Base-by-base conservation (phyloP, 164 flowering plant genomes). In the Euptelea pleiosperma region DNA sequence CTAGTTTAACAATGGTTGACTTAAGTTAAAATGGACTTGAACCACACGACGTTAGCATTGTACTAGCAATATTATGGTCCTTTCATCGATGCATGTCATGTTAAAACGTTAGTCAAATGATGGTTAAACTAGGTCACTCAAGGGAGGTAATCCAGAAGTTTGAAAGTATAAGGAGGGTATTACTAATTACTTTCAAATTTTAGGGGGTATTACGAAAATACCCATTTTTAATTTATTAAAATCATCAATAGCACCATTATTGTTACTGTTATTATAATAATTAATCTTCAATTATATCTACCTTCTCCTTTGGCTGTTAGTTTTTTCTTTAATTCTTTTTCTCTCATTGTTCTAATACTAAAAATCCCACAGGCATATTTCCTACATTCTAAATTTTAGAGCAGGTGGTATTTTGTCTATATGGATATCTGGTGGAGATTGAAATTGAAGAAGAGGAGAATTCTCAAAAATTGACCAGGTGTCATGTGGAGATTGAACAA, bases 261-360 rank as follows among this genome's bases (percentile, higher is more conserved):
- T 62, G 26, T 21, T 37, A 30, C 15, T 34, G 11, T 40, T 40
- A 47, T 31, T 34, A 26, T 62, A 31, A 25, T 26, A 53, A 29
- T n/a, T 36, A 9, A 28, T 62, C 18, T 30, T 44, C 67, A 75
- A 71, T 71, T 29, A 67, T 29, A 67, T 74, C 43, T 52, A 77
- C 79, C 84, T 73, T 73, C 81, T 73, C 70, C 72, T 67, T 82
- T 80, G 82, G 78, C 64, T 39, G 49, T 64, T 65, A 69, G 56
- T 41, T 39, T n/a, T 36, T 61, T 55, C 29, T 61, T 64, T 57
- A 11, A 45, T 30, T 59, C 50, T 43, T 53, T 52, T 12, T 61
- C 18, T 33, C 26, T 18, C 28, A 28, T 11, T 61, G 19, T 2
- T 41, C 8, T 41, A 43, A 18, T 50, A 43, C 65, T 18, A 28